phyloP scores from a whole-genome alignment of 768 basidiomycete species.

The Inosperma sp. region DNA sequence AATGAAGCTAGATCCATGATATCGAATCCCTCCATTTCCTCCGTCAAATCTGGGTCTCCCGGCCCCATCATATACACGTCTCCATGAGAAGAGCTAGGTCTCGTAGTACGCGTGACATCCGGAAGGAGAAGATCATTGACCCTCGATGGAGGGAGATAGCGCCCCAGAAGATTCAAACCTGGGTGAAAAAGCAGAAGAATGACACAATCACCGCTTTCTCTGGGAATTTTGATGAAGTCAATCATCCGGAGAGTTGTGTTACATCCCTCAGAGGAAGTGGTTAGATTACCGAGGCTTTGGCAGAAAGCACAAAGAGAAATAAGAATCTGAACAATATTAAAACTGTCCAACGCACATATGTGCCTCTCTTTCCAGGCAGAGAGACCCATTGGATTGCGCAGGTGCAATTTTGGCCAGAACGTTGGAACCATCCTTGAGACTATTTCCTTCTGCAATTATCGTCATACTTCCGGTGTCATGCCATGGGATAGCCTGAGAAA shows the following conservation, averaged over 20 bases:
- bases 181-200: slow-evolving; percentile 71
- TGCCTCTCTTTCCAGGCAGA: slow-evolving; percentile 68
- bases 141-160: slow-evolving; percentile 64
- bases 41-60: slow-evolving; percentile 42
- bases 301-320: background rate
- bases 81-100: slow-evolving; percentile 39
- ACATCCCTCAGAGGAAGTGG: slow-evolving; percentile 45
- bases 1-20: slow-evolving; percentile 77
- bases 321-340: background rate
- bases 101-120: slow-evolving; percentile 40
- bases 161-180: slow-evolving; percentile 61
- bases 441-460: slow-evolving; percentile 60
- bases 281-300: slow-evolving; percentile 49
- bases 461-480: slow-evolving; percentile 73
- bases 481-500: slow-evolving; percentile 54
- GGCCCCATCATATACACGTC: slow-evolving; percentile 49
- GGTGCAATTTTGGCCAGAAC: slow-evolving; percentile 72
- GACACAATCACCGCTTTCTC: slow-evolving; percentile 59
- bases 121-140: slow-evolving; percentile 64
- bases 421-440: slow-evolving; percentile 63
- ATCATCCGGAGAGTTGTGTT: slow-evolving; percentile 54
- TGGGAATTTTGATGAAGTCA: slow-evolving; percentile 65
- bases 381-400: slow-evolving; percentile 66
- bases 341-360: slow-evolving; percentile 50
- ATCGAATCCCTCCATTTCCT: slow-evolving; percentile 57